phyloP scores from a whole-genome alignment of 2,329 filamentous ascomycete species.

The Curvularia sp. region DNA sequence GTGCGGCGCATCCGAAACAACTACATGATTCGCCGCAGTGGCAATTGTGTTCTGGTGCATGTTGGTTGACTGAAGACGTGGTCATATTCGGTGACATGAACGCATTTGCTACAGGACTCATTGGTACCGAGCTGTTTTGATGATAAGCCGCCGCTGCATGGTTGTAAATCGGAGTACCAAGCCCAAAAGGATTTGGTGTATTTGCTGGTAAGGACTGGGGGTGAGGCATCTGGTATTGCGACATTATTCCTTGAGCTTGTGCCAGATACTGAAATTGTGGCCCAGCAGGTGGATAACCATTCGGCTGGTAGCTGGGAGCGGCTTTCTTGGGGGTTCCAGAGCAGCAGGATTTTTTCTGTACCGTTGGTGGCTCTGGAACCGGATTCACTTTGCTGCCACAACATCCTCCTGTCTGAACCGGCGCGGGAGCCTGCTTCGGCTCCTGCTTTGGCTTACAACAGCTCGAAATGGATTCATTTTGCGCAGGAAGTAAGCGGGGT shows the following conservation, averaged over 20 bases:
- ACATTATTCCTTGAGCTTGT: conserved; percentile 29
- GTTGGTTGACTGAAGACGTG: conserved; percentile 40
- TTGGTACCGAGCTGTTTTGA: conserved; percentile 44
- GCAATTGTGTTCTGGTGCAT: conserved; percentile 59
- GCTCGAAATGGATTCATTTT: conserved; percentile 36
- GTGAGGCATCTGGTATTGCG: conserved; percentile 31
- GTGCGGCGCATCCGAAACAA: conserved; percentile 71
- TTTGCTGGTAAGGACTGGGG: conserved; percentile 21
- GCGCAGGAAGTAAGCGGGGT: conserved; percentile 40
- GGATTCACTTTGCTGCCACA: conserved; percentile 39
- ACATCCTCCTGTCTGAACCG: conserved; percentile 34
- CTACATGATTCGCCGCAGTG: conserved; percentile 70
- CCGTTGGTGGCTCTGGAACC: conserved; percentile 13
- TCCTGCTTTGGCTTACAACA: conserved; percentile 45
- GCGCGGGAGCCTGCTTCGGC: conserved; percentile 31
- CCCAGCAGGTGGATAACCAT: conserved; percentile 18
- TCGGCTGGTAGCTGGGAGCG: conserved; percentile 15
- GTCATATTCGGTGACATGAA: conserved; percentile 33
- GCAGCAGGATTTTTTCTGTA: conserved; percentile 44
- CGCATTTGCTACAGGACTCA: conserved; percentile 24
- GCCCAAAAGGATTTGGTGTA: conserved; percentile 34
- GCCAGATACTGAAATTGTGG: conserved; percentile 32
- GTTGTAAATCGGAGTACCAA: conserved; percentile 46
- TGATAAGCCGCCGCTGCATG: conserved; percentile 42
- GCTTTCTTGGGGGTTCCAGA: conserved; percentile 30